Percentiles rank a stretch among this genome's conserved stretches.
These are phyloP conservation scores for Blastocystis sp. DNA, from an alignment of 352 stramenopile genomes.

Conservation along the genomic window DNA sequence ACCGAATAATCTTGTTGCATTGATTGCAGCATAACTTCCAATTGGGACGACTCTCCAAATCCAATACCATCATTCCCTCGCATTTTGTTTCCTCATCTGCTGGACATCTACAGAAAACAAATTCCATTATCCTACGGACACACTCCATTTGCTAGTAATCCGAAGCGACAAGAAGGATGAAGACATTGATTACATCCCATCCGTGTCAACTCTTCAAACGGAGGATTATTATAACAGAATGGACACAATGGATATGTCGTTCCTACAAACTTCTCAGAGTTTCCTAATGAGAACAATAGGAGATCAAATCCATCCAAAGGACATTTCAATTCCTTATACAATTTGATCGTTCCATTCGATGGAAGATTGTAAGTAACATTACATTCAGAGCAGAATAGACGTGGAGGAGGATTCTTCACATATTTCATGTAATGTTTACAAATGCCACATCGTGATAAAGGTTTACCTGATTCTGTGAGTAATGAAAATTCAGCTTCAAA, in stretches of 20 bases:
- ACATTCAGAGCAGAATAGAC: constrained; percentile 68
- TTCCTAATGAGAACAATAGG: constrained; percentile 69
- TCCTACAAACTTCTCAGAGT: constrained; percentile 67
- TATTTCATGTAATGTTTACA: constrained; percentile 71
- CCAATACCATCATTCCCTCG: constrained; percentile 67
- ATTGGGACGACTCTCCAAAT: constrained; percentile 69
- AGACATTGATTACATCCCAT: constrained; percentile 68
- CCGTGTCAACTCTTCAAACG: constrained; percentile 59
- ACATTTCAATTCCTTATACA: constrained; percentile 68
- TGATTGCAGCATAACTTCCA: constrained; percentile 70
- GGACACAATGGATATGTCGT: constrained; percentile 69
- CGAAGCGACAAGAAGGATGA: constrained; percentile 68
- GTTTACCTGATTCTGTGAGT: constrained; percentile 67
- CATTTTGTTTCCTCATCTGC: constrained; percentile 59
- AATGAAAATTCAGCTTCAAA: constrained; percentile 70
- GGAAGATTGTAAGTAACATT: constrained; percentile 68
- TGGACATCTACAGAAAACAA: constrained; percentile 56
- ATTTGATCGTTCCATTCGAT: constrained; percentile 66
- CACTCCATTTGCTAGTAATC: constrained; percentile 67
- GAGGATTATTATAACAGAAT: constrained; percentile 69
- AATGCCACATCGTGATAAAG: constrained; percentile 69
- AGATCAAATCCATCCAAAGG: constrained; percentile 70
- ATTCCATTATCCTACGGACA: constrained; percentile 64
- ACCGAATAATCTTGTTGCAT: constrained; percentile 68
- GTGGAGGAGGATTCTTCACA: constrained; percentile 67